These are phyloP conservation scores for Austropuccinia psidii DNA, from an alignment of 1,284 basidiomycete genomes.

Conservation along the genomic window DNA sequence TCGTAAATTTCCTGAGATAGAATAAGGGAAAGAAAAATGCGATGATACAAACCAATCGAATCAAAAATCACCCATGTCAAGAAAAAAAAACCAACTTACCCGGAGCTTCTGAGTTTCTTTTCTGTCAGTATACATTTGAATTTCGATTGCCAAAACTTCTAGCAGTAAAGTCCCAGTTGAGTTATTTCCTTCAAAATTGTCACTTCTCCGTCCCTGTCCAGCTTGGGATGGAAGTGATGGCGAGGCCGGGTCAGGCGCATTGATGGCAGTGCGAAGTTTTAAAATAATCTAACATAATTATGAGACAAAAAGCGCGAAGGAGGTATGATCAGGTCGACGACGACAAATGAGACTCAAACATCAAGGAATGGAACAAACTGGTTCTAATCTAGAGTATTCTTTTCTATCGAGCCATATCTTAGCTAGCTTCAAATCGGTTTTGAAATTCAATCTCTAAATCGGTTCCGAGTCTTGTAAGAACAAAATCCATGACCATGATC, in stretches of 20 bases:
- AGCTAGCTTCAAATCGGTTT: conserved; percentile 93
- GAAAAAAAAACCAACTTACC: conserved; percentile 49
- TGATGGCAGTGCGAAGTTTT: conserved; percentile 30
- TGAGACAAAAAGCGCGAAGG: too few species aligned
- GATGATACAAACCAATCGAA: too few species aligned
- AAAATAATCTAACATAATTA: conserved; percentile 11
- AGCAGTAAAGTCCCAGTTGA: conserved; percentile 83
- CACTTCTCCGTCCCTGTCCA: not conserved
- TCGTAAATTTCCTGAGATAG: conserved; percentile 81
- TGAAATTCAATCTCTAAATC: conserved; percentile 73
- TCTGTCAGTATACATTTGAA: conserved; percentile 98
- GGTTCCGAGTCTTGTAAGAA: not conserved
- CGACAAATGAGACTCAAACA: not conserved
- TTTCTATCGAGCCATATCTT: conserved; percentile 94
- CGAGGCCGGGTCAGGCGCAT: not conserved
- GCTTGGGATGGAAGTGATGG: not conserved
- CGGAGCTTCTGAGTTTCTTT: conserved; percentile 93
- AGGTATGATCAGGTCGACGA: too few species aligned
- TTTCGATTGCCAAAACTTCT: conserved; percentile 97
- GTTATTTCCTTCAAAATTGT: conserved; percentile 62
- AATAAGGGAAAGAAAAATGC: not conserved
- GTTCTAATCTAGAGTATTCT: conserved; percentile 75
- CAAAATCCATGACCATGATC: not conserved
- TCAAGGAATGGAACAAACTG: conserved; percentile 52
- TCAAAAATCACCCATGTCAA: not conserved